Evolutionary conservation across 2,329 filamentous ascomycete genomes (phyloP).

Genomic region (Thermothelomyces thermophilus): DNA sequence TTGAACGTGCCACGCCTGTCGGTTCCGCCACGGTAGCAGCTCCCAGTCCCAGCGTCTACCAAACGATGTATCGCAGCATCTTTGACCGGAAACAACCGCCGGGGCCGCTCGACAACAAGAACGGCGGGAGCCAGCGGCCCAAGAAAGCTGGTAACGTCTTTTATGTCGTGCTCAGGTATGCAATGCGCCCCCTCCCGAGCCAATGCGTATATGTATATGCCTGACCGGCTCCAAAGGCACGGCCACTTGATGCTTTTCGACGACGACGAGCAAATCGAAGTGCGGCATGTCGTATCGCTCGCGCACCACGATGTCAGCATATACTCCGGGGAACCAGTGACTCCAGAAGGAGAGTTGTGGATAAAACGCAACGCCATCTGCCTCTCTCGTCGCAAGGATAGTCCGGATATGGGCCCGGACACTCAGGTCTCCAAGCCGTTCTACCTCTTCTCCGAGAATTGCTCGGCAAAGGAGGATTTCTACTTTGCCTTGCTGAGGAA

Average conservation of each 20-base stretch:
- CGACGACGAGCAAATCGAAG: constrained; percentile 88
- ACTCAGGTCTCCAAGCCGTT: constrained; percentile 68
- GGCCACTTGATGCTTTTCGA: constrained; percentile 97
- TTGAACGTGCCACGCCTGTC: constrained; percentile 75
- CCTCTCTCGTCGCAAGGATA: constrained; percentile 58
- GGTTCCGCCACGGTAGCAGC: constrained; percentile 67
- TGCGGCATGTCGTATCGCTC: constrained; percentile 90
- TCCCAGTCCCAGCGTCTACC: constrained; percentile 90
- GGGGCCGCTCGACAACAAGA: constrained; percentile 43
- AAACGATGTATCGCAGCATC: constrained; percentile 94
- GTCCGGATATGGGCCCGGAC: constrained; percentile 49
- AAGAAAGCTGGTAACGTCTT: constrained; percentile 79
- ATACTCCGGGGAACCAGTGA: constrained; percentile 69
- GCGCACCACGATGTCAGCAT: constrained; percentile 81
- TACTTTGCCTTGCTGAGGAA: constrained; percentile 88
- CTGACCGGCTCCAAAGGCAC: constrained; percentile 51
- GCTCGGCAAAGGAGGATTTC: constrained; percentile 96
- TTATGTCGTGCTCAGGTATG: constrained; percentile 79
- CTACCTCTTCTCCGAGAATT: constrained; percentile 90
- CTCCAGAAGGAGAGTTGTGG: constrained; percentile 88
- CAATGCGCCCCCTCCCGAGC: constrained; percentile 7
- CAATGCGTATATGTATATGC: not conserved
- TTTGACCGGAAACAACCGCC: constrained; percentile 68
- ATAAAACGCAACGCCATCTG: constrained; percentile 91
- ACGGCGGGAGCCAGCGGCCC: constrained; percentile 44